Base-by-base conservation (phyloP, 768 basidiomycete species). In the Coprinellus aureogranulatus region DNA sequence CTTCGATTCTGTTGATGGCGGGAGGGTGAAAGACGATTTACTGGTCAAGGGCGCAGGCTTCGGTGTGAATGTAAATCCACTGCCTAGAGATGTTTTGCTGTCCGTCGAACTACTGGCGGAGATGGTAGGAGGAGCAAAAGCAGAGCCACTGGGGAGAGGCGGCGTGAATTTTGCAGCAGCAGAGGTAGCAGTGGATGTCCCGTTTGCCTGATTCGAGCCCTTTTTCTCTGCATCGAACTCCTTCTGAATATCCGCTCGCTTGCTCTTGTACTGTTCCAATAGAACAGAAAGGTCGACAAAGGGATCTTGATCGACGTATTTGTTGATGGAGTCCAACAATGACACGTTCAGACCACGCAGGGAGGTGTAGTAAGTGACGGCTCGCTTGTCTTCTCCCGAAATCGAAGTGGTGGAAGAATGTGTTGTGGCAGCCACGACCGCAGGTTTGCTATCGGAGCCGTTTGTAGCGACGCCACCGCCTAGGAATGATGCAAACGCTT, bases 281-380 rank as follows among this genome's bases (percentile, higher is more conserved):
- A 86, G 57, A 28, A 72, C 67, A n/a, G 79, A 71, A 11, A 89
- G 66, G 59, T 92, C 87, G n/a, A 72, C 67, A 67, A 90, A 91
- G 2, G 89, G 86, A 70, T 92, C 89, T 16, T 79, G 73, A 49
- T 87, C 82, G 22, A 89, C 74, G 22, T 82, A 80, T 58, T 81
- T 79, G 28, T 81, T 75, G 54, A 89, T 67, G 14, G 81, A 78
- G n/a, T 79, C 73, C 23, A 88, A 67, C 59, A 91, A 75, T 2
- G 87, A 88, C 31, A 80, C 70, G 64, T 92, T 92, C 41, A 92
- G 77, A 14, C 89, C 89, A 34, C 90, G 85, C n/a, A 92, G 78
- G 25, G 84, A 81, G 40, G 74, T 81, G 72, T 84, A 90, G 66
- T 86, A 90, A 53, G 82, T 81, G 16, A 83, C 76, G 16, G 63